Evolutionary conservation across 495 filamentous ascomycete species (phyloP).

Genomic region (Immersiella caudata): DNA sequence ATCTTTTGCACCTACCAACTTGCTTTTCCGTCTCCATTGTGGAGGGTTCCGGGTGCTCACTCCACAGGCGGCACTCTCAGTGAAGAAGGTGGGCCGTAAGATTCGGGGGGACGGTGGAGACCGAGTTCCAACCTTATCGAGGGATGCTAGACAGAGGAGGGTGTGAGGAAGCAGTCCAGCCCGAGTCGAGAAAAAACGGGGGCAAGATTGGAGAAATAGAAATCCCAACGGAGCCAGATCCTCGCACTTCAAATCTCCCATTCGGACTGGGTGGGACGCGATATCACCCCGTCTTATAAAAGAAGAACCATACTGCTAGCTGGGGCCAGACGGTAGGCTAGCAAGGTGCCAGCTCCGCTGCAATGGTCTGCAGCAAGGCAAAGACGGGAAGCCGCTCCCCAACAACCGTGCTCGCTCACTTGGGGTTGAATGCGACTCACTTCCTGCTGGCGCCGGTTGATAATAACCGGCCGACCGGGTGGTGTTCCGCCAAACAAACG

Average conservation of each 20-base stretch:
- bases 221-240: not conserved
- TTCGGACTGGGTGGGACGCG: not conserved
- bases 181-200: not conserved
- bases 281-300: constrained; percentile 1
- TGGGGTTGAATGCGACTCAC: not conserved
- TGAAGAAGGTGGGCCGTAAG: not conserved
- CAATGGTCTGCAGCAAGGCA: not conserved
- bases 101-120: not conserved
- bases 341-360: not conserved
- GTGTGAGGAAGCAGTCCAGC: not conserved
- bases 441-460: constrained; percentile 15
- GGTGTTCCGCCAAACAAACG: constrained; percentile 4
- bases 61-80: not conserved
- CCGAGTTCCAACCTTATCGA: not conserved
- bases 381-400: not conserved
- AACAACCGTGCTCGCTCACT: constrained; percentile 11
- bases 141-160: not conserved
- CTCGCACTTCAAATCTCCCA: not conserved
- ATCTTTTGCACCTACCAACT: constrained; percentile 18
- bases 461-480: constrained; percentile 21
- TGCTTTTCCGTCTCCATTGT: constrained; percentile 30
- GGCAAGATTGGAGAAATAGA: not conserved
- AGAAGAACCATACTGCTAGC: not conserved
- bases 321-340: not conserved
- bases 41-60: not conserved